These are phyloP conservation scores for Dactylellina sp. DNA, from an alignment of 2,329 filamentous ascomycete genomes.

Conservation along the genomic window DNA sequence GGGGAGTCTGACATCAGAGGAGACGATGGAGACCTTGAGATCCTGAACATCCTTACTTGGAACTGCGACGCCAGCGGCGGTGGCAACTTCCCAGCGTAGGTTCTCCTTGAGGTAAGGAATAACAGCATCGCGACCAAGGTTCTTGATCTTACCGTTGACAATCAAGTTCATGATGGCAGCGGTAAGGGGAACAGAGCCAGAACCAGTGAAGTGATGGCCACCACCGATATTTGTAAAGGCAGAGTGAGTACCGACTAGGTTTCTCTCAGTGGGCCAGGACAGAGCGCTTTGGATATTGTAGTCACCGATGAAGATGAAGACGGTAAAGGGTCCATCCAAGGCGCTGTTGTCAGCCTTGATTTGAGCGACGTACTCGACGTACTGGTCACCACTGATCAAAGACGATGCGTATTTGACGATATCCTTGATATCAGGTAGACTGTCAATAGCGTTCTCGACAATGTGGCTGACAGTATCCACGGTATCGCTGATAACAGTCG, in stretches of 20 bases:
- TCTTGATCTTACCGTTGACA: slow-evolving; percentile 58
- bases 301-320: slow-evolving; percentile 63
- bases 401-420: slow-evolving; percentile 28
- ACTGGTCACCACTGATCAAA: slow-evolving; percentile 57
- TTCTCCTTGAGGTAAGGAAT: slow-evolving; percentile 61
- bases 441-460: slow-evolving; percentile 44
- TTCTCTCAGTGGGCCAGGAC: slow-evolving; percentile 63
- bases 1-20: slow-evolving; percentile 44
- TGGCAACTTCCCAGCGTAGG: slow-evolving; percentile 60
- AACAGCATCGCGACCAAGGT: slow-evolving; percentile 61
- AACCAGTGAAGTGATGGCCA: slow-evolving; percentile 61
- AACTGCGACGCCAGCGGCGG: slow-evolving; percentile 39
- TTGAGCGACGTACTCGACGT: slow-evolving; percentile 63
- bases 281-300: slow-evolving; percentile 60
- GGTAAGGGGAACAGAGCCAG: slow-evolving; percentile 64
- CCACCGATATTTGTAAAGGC: slow-evolving; percentile 62
- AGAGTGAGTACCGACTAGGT: slow-evolving; percentile 64
- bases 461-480: slow-evolving; percentile 11
- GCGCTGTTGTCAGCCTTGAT: slow-evolving; percentile 63
- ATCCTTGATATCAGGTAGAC: slow-evolving; percentile 34
- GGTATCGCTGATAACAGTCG: slow-evolving; percentile 2
- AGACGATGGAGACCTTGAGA: slow-evolving; percentile 46
- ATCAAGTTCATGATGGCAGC: slow-evolving; percentile 62
- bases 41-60: slow-evolving; percentile 34
- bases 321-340: slow-evolving; percentile 62